These are phyloP conservation scores for Pseudogymnoascus sp. DNA, from an alignment of 2,329 filamentous ascomycete species.

Conservation along the genomic window DNA sequence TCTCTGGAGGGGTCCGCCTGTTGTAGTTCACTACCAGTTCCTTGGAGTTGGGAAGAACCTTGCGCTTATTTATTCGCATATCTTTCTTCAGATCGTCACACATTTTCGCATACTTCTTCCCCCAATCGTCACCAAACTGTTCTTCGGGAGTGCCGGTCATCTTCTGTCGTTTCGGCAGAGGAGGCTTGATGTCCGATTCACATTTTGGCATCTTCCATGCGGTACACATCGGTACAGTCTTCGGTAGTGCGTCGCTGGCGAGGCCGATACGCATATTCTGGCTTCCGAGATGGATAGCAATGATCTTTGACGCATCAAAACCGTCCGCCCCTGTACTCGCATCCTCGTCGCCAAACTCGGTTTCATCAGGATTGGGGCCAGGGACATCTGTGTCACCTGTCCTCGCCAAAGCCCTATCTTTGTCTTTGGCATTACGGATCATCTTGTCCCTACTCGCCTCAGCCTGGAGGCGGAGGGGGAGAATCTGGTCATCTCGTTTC, in stretches of 20 bases:
- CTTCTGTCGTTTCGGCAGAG: conserved; percentile 65
- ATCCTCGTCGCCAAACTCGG: conserved; percentile 39
- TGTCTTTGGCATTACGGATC: conserved; percentile 78
- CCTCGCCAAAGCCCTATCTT: conserved; percentile 75
- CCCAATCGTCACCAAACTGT: conserved; percentile 77
- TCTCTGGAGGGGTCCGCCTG: conserved; percentile 69
- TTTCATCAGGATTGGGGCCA: conserved; percentile 47
- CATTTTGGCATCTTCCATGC: conserved; percentile 69
- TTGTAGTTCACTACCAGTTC: conserved; percentile 95
- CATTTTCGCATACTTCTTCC: conserved; percentile 70
- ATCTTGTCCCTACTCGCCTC: conserved; percentile 80
- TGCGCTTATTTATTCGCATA: conserved; percentile 89
- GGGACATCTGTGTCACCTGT: conserved; percentile 59
- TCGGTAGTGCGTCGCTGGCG: conserved; percentile 90
- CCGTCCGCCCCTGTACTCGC: conserved; percentile 49
- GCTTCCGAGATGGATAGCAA: conserved; percentile 91
- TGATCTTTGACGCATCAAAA: conserved; percentile 75
- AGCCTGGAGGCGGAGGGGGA: conserved; percentile 78
- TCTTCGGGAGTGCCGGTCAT: conserved; percentile 55
- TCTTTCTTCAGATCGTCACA: conserved; percentile 78
- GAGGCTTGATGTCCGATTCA: conserved; percentile 75
- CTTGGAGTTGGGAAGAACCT: conserved; percentile 94
- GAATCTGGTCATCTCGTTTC: conserved; percentile 93
- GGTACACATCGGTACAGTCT: conserved; percentile 87
- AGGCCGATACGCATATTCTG: conserved; percentile 92